Base-by-base conservation (phyloP, 2,329 filamentous ascomycete genomes). In the Blastomyces gilchristii region DNA sequence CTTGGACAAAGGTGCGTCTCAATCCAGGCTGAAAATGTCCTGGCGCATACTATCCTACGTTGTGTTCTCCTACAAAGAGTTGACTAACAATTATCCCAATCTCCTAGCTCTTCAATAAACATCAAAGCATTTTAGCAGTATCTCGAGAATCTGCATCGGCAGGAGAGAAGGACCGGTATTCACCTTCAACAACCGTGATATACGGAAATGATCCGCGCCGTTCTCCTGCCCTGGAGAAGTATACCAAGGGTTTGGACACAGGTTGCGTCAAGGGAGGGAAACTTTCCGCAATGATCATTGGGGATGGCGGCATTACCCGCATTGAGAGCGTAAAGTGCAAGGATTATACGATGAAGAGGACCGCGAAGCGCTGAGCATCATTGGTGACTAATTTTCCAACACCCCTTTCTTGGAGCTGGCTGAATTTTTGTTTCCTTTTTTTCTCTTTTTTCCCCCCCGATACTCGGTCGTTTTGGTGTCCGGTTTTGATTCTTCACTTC, bases 201-300 rank as follows among this genome's bases (percentile, higher is more conserved):
- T 97, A 96, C 74, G 92, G 92, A 5, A 93, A 97, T 72, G 90
- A 97, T 72, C 84, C 90, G 28, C 86, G 87, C 69, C 77, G 78
- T 2, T 91, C 91, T 0, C 81, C 95, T 34, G 82, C 83, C 70
- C 75, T 88, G 22, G 75, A 84, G 59, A 80, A 82, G 58, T 95
- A 90, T 74, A 89, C 87, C 3, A 90, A 91, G 71, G 94, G 94
- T 0, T 79, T 97, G 57, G 94, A 97, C 74, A 89, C 88, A 0
- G 87, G 86, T 0, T 97, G 94, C 73, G 85, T 90, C 2, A 84
- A 83, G 66, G 92, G 91, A 12, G 86, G 86, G 0, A 80, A 85
- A 66, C 78, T 99, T 67, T 90, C 88, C 0, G 92, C 89, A 0
- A 75, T 96, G 64, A 80, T 97, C 2, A 83, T 97, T 45, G 83